Base-by-base conservation (phyloP, 305 asterid genomes). In the Fraxinus angustifolia region DNA sequence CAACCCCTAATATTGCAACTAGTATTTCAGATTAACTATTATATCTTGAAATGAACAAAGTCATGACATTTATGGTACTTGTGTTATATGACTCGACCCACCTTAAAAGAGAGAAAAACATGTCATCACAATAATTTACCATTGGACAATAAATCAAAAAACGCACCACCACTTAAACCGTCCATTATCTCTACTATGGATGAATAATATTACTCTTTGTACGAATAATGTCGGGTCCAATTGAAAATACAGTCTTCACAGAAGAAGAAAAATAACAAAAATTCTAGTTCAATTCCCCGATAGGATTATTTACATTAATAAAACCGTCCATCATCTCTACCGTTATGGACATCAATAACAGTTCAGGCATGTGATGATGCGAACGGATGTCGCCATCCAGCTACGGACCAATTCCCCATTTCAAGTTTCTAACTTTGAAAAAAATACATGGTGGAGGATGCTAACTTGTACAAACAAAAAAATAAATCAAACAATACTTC, bases 401-500 rank as follows among this genome's bases (percentile, higher is more conserved):
- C 6, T 8, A 12, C 6, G n/a, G 53, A 45, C n/a, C 4, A 45
- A 11, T 11, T 45, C 50, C 72, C 33, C 35, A 65, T 5, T 23
- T 65, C 72, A 65, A 65, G 72, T 8, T 4, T 65, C n/a, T 0
- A 23, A 26, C 17, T 65, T 11, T 23, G 35, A 21, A 19, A 31
- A 31, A 3, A 33, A 23, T 78, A 31, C 70, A 23, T 0, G 34
- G 8, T 5, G 23, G 68, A 4, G 19, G 45, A 48, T 33, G 70
- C 74, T 65, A 67, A 73, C 14, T 77, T 38, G 68, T 38, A 71
- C 35, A 34, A 17, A 33, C 16, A 70, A 72, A 77, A 62, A 80
- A 21, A 23, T 67, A 75, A 76, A 75, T 58, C 56, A 26, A 11
- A 67, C 48, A 28, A 31, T 23, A 60, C 42, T 65, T 26, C 73